A percentile compares a stretch with the other conserved stretches of the same genome.
phyloP scores from a whole-genome alignment of 257 asterid genomes.

The Salvia miltiorrhiza region DNA sequence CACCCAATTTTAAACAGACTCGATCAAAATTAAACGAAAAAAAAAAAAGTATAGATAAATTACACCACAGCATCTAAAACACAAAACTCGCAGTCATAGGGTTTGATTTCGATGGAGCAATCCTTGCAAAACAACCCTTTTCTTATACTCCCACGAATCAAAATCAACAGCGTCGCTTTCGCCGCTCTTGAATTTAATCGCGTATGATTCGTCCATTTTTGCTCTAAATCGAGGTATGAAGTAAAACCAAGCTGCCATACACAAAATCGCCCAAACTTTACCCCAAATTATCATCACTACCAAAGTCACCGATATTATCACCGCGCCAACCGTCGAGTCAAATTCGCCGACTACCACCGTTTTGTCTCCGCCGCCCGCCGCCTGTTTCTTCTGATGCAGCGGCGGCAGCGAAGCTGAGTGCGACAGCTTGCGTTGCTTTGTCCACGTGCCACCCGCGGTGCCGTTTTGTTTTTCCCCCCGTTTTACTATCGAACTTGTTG shows the following conservation, averaged over 20 bases:
- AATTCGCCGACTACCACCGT: slow-evolving; percentile 11
- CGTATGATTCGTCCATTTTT: neutral
- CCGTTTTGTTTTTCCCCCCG: neutral
- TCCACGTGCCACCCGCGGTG: neutral
- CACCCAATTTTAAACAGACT: neutral
- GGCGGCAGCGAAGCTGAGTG: slow-evolving; percentile 26
- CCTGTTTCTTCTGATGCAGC: neutral
- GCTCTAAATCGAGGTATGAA: slow-evolving; percentile 24
- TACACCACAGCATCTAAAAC: neutral
- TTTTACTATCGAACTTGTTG: neutral
- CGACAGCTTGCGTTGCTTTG: slow-evolving; percentile 17
- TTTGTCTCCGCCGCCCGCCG: neutral
- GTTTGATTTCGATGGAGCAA: slow-evolving; percentile 27
- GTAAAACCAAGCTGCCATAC: slow-evolving; percentile 32
- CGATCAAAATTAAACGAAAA: neutral
- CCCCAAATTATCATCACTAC: slow-evolving; percentile 42
- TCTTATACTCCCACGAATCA: slow-evolving; percentile 31
- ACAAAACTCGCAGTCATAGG: neutral
- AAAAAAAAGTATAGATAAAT: neutral
- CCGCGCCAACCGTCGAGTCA: slow-evolving; percentile 33
- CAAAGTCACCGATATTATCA: slow-evolving; percentile 28
- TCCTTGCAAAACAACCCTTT: slow-evolving; percentile 22
- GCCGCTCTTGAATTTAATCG: neutral
- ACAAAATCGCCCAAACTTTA: slow-evolving; percentile 27
- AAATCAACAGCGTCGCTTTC: slow-evolving; percentile 13